phyloP scores from a whole-genome alignment of 176 grass and related monocot genomes.

The Phragmites australis region DNA sequence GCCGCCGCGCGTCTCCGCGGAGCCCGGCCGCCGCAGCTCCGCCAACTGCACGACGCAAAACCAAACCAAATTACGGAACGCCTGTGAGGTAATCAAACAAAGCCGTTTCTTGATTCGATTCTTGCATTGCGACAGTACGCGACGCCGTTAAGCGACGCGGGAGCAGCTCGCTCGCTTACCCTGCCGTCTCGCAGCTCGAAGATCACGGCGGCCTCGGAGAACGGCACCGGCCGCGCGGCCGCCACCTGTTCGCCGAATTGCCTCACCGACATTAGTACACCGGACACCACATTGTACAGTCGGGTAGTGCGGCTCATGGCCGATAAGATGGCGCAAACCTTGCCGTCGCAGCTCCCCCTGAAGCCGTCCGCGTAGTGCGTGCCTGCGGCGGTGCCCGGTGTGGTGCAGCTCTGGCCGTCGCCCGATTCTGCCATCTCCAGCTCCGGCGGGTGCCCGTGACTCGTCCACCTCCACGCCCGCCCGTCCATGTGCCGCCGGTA shows the following conservation, averaged over 20 bases:
- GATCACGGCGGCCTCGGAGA: conserved; percentile 79
- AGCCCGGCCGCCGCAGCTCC: conserved; percentile 59
- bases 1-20: conserved; percentile 40
- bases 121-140: neutral
- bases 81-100: neutral
- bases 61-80: neutral
- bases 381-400: conserved; percentile 8
- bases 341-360: conserved; percentile 67
- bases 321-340: conserved; percentile 44
- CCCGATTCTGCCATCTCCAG: no score
- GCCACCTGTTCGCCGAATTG: conserved; percentile 66
- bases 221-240: conserved; percentile 64
- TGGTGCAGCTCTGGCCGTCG: conserved; percentile 46
- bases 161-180: conserved; percentile 46
- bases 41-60: conserved; percentile 60
- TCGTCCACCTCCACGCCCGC: conserved; percentile 76
- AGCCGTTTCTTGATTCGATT: neutral
- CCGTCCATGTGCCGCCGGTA: conserved; percentile 65
- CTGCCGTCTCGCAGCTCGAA: conserved; percentile 88
- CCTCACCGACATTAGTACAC: neutral
- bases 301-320: neutral
- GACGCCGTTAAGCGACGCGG: neutral
- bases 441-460: conserved; percentile 58
- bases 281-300: neutral
- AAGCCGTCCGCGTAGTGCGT: conserved; percentile 39